These are phyloP conservation scores for Lentinula raphanica DNA, from an alignment of 768 basidiomycete genomes.

Conservation along the genomic window DNA sequence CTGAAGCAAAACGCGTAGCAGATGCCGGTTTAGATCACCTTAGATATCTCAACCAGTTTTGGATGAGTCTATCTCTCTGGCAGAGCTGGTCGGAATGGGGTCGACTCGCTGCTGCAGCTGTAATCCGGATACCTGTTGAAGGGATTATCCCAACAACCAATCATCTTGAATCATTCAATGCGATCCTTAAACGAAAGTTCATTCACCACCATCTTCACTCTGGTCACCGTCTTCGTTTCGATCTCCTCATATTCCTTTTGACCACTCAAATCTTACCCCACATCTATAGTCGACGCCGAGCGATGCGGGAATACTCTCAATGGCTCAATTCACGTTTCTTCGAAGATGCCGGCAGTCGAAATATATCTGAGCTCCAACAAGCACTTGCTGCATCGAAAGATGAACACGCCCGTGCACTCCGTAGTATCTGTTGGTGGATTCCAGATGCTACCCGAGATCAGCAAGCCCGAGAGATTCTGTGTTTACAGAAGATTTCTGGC, in stretches of 20 bases:
- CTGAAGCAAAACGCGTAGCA: neutral
- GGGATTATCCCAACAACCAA: conserved; percentile 24
- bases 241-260: too few relatives aligned
- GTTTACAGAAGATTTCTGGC: too few relatives aligned
- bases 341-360: neutral
- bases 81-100: conserved; percentile 26
- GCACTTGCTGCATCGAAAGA: too few relatives aligned
- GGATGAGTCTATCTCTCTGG: conserved; percentile 25
- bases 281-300: neutral
- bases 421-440: neutral
- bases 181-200: conserved; percentile 21
- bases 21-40: conserved; percentile 15
- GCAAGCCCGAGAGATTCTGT: neutral
- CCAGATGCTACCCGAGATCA: neutral
- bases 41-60: conserved; percentile 17
- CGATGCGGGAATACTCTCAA: neutral
- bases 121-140: conserved; percentile 8
- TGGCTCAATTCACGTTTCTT: neutral
- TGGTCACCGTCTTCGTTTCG: conserved; percentile 20
- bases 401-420: neutral
- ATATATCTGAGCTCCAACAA: neutral
- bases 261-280: conserved; percentile 8
- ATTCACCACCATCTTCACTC: conserved; percentile 17
- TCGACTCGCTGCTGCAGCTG: conserved; percentile 18
- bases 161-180: too few relatives aligned